phyloP scores from a whole-genome alignment of 1,139 yeast genomes.

The Geotrichum phurueaensis region DNA sequence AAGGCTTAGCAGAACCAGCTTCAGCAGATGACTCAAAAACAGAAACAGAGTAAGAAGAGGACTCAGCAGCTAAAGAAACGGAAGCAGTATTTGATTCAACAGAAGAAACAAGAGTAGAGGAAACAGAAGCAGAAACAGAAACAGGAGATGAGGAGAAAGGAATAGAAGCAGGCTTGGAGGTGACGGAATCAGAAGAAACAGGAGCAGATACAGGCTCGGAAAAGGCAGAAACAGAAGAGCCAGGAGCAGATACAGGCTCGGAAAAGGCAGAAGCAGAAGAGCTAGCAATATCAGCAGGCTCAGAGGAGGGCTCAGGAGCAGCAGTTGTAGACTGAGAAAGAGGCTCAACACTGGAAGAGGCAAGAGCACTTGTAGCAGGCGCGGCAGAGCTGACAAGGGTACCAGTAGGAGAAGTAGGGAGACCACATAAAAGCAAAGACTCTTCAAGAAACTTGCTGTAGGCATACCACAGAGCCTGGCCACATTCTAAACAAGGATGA shows the following conservation, averaged over 20 bases:
- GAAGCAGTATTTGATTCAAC: not conserved
- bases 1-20: not conserved
- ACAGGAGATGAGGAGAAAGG: not conserved
- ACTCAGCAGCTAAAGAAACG: not conserved
- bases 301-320: not conserved
- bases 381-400: not conserved
- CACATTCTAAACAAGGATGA: slow-evolving; percentile 15
- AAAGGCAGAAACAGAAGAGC: not conserved
- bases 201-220: not conserved
- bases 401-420: not conserved
- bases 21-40: not conserved
- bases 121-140: not conserved
- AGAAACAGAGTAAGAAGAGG: not conserved
- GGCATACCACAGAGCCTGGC: slow-evolving; percentile 13
- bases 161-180: not conserved
- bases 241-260: not conserved
- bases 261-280: not conserved
- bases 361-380: not conserved
- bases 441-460: slow-evolving; percentile 12
- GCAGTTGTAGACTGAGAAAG: not conserved
- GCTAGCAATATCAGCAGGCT: not conserved
- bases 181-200: not conserved
- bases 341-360: not conserved
- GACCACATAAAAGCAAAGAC: slow-evolving; percentile 2
- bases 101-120: not conserved